Evolutionary conservation across 139 green algal genomes (phyloP).

Genomic region (Nannochloris sp.): DNA sequence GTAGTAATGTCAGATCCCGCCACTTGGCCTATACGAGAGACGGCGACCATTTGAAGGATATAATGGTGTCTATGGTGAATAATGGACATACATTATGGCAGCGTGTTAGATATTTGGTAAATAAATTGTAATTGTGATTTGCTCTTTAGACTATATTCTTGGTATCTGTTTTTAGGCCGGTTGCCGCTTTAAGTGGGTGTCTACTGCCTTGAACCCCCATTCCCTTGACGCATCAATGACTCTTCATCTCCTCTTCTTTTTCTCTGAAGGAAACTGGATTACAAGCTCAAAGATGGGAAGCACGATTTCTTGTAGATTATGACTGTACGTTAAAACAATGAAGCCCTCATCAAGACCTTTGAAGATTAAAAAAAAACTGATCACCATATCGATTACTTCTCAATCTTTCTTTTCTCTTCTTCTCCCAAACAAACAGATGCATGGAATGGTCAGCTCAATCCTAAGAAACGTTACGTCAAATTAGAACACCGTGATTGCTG

Average conservation of each 20-base stretch:
- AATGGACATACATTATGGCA: neutral
- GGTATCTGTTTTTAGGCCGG: no score
- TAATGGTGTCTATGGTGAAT: neutral
- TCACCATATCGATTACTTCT: no score
- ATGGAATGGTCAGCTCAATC: constrained; percentile 3
- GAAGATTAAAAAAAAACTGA: no score
- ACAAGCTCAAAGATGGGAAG: constrained; percentile 2
- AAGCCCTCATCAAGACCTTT: no score
- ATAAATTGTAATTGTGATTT: neutral
- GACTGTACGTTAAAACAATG: constrained; percentile 9
- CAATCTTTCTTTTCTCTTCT: neutral
- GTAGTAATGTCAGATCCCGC: neutral
- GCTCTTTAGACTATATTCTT: neutral
- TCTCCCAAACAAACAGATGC: no score
- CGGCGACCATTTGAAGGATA: neutral
- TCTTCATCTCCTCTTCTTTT: no score
- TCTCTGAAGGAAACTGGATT: neutral
- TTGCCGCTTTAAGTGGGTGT: no score
- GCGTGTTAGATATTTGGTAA: neutral
- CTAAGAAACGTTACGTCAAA: neutral
- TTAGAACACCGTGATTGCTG: neutral
- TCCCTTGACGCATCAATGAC: no score
- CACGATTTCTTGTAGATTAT: neutral
- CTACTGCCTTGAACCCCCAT: no score
- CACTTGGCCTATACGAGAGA: neutral